Percentiles rank a stretch among this genome's conserved stretches.
Evolutionary conservation across 768 basidiomycete genomes (phyloP).

Genomic region (Amylocystis lapponica): DNA sequence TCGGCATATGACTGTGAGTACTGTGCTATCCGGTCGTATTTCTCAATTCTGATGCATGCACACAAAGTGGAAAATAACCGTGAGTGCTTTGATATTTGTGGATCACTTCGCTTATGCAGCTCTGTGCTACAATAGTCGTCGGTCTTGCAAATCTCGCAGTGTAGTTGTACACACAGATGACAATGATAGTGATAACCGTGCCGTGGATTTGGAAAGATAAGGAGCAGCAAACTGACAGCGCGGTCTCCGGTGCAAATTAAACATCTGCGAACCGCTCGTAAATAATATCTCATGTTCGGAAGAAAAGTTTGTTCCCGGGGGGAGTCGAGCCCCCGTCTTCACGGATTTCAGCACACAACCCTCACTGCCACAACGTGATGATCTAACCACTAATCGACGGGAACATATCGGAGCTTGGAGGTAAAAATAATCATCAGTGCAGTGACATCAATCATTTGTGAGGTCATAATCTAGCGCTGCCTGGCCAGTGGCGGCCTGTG

Average conservation of each 20-base stretch:
- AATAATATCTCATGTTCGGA: too few species aligned
- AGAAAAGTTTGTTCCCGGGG: constrained; percentile 2
- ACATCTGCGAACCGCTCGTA: too few species aligned
- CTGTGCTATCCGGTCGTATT: neutral
- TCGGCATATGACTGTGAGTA: neutral
- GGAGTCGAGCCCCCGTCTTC: constrained; percentile 6
- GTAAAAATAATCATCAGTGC: too few species aligned
- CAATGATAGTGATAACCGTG: too few species aligned
- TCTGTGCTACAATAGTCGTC: neutral
- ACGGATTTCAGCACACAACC: neutral
- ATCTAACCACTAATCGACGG: constrained; percentile 6
- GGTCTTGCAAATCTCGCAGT: neutral
- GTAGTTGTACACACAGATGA: too few species aligned
- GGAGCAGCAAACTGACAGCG: too few species aligned
- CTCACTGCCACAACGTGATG: constrained; percentile 3
- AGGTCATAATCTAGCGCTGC: too few species aligned
- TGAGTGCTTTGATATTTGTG: neutral
- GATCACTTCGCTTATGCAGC: neutral
- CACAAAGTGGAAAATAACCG: neutral
- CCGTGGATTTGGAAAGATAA: too few species aligned
- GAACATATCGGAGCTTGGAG: too few species aligned
- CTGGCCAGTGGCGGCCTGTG: neutral
- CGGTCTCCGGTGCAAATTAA: too few species aligned
- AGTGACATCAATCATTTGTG: neutral
- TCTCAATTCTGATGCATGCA: neutral